These are phyloP conservation scores for Takakia lepidozioides DNA, from an alignment of 225 moss, liverwort and hornwort species.

Conservation along the genomic window DNA sequence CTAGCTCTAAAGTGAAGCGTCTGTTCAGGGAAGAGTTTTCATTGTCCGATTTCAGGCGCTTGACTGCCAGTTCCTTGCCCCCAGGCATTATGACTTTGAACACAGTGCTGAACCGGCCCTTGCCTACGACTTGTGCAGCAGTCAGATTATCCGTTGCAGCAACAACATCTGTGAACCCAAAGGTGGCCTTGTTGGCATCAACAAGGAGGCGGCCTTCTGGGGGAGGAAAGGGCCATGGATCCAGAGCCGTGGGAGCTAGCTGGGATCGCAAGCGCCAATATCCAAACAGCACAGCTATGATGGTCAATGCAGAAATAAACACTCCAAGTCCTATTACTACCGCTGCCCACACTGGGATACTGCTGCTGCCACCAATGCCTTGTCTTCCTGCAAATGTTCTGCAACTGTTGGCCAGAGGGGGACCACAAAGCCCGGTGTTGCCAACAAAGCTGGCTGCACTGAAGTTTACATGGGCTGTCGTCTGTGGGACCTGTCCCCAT, in stretches of 20 bases:
- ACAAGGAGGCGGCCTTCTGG: constrained; percentile 32
- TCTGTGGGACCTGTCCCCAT: constrained; percentile 22
- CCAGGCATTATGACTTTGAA: constrained; percentile 28
- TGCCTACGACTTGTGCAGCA: constrained; percentile 15
- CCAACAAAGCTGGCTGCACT: constrained; percentile 13
- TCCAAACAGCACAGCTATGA: constrained; percentile 7
- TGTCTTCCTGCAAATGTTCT: not conserved
- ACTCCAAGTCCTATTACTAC: constrained; percentile 12
- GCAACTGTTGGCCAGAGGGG: not conserved
- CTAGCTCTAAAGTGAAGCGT: constrained; percentile 22
- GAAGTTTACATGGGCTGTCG: constrained; percentile 8
- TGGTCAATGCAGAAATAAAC: constrained; percentile 7
- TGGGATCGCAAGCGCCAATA: constrained; percentile 13
- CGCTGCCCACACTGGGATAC: constrained; percentile 20
- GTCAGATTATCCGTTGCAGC: constrained; percentile 22
- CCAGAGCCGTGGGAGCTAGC: constrained; percentile 15
- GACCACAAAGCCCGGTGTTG: constrained; percentile 23
- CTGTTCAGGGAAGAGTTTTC: constrained; percentile 21
- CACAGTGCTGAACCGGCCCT: constrained; percentile 36
- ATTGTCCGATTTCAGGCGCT: constrained; percentile 31
- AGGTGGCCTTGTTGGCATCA: constrained; percentile 19
- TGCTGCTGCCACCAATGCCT: not conserved
- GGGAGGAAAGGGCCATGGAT: constrained; percentile 10
- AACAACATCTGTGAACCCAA: constrained; percentile 25
- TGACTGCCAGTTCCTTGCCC: constrained; percentile 29